Conservation (phyloP, 2,329 filamentous ascomycete species). For the Trichoderma sp. region DNA sequence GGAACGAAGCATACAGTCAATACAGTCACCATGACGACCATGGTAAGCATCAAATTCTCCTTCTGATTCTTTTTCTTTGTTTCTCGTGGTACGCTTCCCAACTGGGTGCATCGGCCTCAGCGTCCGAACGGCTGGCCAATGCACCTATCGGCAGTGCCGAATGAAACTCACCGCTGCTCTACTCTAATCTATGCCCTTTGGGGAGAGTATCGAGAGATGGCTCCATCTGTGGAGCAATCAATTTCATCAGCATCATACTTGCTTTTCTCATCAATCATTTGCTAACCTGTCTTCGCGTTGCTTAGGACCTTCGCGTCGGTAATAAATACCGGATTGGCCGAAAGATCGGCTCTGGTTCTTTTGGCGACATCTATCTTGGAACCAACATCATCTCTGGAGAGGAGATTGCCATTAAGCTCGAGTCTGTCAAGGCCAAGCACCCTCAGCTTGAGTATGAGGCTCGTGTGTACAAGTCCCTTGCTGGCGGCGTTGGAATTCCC, state of each 20-base stretch:
- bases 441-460: constrained; percentile 98
- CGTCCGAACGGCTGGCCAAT: constrained; percentile 8
- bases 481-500: constrained; percentile 94
- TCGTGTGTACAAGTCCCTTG: constrained; percentile 85
- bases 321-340: constrained; percentile 99
- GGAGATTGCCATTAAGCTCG: constrained; percentile 99
- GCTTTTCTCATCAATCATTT: not conserved
- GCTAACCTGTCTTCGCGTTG: constrained; percentile 23
- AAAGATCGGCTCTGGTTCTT: constrained; percentile 96
- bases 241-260: not conserved
- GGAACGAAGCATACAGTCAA: constrained; percentile 26
- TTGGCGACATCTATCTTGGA: constrained; percentile 97
- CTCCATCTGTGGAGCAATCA: not conserved
- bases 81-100: not conserved
- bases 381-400: constrained; percentile 99
- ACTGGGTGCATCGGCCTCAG: not conserved
- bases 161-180: constrained; percentile 5
- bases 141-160: not conserved
- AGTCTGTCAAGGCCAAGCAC: constrained; percentile 99
- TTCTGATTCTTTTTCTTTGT: not conserved
- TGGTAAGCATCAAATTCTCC: constrained; percentile 40
- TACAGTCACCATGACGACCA: constrained; percentile 48
- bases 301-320: constrained; percentile 93
- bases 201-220: not conserved
- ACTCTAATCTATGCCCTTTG: not conserved